phyloP scores from a whole-genome alignment of 768 basidiomycete species.

The Kwoniella europaea region DNA sequence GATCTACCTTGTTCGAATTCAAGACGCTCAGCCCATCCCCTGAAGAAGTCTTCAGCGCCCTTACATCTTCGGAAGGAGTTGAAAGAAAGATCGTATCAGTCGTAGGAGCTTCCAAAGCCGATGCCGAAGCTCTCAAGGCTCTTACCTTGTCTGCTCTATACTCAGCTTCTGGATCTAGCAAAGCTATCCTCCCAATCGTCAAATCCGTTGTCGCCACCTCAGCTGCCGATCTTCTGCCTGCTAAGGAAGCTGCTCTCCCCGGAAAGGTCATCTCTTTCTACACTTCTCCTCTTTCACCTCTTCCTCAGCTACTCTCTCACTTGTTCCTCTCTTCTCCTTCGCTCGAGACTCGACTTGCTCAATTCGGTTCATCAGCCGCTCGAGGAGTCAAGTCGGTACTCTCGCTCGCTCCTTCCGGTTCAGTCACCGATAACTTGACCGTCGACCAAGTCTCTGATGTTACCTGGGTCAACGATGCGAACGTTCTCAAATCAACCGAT shows the following conservation, averaged over 20 bases:
- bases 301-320: conserved; percentile 62
- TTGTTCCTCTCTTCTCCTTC: conserved; percentile 60
- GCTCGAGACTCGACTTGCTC: conserved; percentile 57
- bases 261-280: conserved; percentile 68
- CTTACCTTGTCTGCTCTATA: conserved; percentile 49
- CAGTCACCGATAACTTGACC: conserved; percentile 43
- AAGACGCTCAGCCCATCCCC: conserved; percentile 40
- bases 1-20: conserved; percentile 31
- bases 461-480: conserved; percentile 77
- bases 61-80: conserved; percentile 28
- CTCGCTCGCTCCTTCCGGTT: conserved; percentile 54
- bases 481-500: conserved; percentile 76
- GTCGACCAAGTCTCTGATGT: conserved; percentile 65
- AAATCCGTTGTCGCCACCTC: conserved; percentile 39
- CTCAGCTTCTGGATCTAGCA: conserved; percentile 45
- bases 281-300: conserved; percentile 66
- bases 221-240: conserved; percentile 17
- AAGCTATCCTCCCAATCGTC: conserved; percentile 41
- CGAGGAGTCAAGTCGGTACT: conserved; percentile 58
- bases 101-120: conserved; percentile 40
- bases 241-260: conserved; percentile 16
- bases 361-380: conserved; percentile 55
- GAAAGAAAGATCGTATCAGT: conserved; percentile 40
- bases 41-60: conserved; percentile 40
- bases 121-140: conserved; percentile 48